A percentile compares a stretch with the other conserved stretches of the same genome.
Conservation (phyloP, 2,329 filamentous ascomycete species). For the Penicillium sp. region DNA sequence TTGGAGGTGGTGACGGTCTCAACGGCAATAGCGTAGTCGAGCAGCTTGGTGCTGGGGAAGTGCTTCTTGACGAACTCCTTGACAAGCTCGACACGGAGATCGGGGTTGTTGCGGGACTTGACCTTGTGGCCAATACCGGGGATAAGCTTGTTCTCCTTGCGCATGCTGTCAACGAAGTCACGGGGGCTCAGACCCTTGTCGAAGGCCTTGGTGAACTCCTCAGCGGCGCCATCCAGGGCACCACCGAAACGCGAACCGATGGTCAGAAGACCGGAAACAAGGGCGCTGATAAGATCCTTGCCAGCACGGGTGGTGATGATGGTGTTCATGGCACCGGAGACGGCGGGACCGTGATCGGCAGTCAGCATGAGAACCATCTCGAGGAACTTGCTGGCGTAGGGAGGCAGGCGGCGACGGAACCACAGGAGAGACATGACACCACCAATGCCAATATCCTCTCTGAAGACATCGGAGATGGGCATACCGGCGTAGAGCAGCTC, state of each 20-base stretch:
- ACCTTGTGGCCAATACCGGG: constrained; percentile 98
- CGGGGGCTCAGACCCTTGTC: constrained; percentile 97
- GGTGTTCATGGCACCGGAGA: constrained; percentile 99
- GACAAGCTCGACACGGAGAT: constrained; percentile 98
- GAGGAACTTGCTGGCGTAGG: constrained; percentile 97
- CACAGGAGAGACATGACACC: constrained; percentile 99
- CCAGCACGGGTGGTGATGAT: constrained; percentile 99
- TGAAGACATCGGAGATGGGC: constrained; percentile 99
- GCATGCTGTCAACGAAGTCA: constrained; percentile 98
- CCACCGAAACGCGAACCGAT: constrained; percentile 98
- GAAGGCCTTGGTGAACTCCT: constrained; percentile 97
- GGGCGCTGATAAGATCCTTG: constrained; percentile 94
- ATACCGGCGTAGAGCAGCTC: constrained; percentile 98
- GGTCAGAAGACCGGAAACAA: constrained; percentile 94
- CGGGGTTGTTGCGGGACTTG: constrained; percentile 99
- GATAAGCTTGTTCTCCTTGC: constrained; percentile 99
- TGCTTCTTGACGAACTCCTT: constrained; percentile 98
- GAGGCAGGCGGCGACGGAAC: constrained; percentile 96
- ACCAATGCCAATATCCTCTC: constrained; percentile 96
- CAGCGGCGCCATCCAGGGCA: constrained; percentile 93
- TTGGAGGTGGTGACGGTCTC: constrained; percentile 98
- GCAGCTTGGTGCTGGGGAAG: constrained; percentile 96
- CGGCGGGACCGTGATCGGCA: constrained; percentile 96
- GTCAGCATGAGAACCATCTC: constrained; percentile 99
- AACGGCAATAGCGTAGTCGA: constrained; percentile 97